These are phyloP conservation scores for Candida loeiensis DNA, from an alignment of 805 yeast species.

Conservation along the genomic window DNA sequence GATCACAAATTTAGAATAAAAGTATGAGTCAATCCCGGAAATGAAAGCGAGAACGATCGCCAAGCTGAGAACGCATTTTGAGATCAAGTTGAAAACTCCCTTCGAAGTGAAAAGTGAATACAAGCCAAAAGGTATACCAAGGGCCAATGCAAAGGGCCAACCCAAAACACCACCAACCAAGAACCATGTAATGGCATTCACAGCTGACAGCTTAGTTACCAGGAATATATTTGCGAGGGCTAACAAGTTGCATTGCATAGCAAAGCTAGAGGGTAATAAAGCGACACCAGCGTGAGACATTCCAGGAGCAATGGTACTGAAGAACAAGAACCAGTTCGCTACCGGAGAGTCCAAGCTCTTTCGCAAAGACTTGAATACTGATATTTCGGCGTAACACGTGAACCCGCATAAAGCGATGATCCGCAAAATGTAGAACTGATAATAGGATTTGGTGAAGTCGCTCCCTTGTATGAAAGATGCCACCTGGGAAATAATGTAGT, in stretches of 20 bases:
- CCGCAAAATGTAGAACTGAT: conserved; percentile 55
- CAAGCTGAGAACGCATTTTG: conserved; percentile 16
- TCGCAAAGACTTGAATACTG: conserved; percentile 42
- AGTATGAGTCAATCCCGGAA: conserved; percentile 51
- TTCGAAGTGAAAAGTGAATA: conserved; percentile 24
- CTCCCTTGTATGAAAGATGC: conserved; percentile 12
- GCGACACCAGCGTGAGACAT: conserved; percentile 86
- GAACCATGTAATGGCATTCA: conserved; percentile 40
- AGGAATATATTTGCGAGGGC: conserved; percentile 39
- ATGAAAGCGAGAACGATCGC: conserved; percentile 21
- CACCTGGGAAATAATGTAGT: conserved; percentile 29
- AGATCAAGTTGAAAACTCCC: conserved; percentile 12
- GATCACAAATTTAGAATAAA: conserved; percentile 57
- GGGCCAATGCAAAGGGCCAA: conserved; percentile 81
- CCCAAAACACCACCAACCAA: conserved; percentile 76
- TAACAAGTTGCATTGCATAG: conserved; percentile 46
- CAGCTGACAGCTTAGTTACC: conserved; percentile 17
- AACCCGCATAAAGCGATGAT: conserved; percentile 33
- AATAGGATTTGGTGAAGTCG: conserved; percentile 17
- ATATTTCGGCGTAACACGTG: conserved; percentile 49
- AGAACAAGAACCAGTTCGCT: conserved; percentile 61
- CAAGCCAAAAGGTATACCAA: conserved; percentile 58
- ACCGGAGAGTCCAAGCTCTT: conserved; percentile 31
- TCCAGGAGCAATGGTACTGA: conserved; percentile 67
- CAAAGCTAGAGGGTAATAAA: conserved; percentile 79